Conservation (phyloP, 192 early-diverging fungal genomes). For the Dissophora globulifera region DNA sequence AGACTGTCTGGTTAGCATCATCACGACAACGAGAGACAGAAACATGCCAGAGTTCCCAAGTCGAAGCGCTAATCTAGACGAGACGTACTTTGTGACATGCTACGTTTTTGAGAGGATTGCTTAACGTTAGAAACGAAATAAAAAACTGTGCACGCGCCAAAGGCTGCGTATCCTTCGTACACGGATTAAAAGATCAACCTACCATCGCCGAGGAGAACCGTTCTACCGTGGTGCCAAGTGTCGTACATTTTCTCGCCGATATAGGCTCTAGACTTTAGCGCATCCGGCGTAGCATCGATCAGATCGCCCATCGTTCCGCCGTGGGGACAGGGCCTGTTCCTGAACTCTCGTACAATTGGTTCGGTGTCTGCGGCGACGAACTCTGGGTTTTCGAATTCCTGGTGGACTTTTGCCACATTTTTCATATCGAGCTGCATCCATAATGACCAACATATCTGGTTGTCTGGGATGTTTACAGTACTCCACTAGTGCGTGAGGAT, state of each 20-base stretch:
- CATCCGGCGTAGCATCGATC: conserved; percentile 21
- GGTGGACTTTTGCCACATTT: neutral
- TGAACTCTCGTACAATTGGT: neutral
- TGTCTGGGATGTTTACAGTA: conserved; percentile 9
- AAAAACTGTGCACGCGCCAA: no score
- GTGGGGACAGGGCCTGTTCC: neutral
- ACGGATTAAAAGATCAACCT: neutral
- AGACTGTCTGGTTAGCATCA: no score
- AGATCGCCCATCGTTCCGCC: conserved; percentile 21
- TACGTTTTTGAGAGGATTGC: no score
- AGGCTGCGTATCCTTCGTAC: neutral
- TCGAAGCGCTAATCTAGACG: no score
- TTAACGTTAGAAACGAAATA: no score
- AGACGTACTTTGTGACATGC: no score
- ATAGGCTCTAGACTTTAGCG: conserved; percentile 17
- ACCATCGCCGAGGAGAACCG: conserved; percentile 25
- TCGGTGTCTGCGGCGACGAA: neutral
- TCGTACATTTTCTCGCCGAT: conserved; percentile 26
- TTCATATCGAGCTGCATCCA: conserved; percentile 5
- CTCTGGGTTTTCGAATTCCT: neutral
- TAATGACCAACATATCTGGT: conserved; percentile 17
- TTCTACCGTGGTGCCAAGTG: conserved; percentile 15
- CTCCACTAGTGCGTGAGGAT: no score
- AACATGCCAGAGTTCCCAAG: no score
- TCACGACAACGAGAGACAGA: no score